phyloP scores from a whole-genome alignment of 305 asterid species.

The Fraxinus nigra region DNA sequence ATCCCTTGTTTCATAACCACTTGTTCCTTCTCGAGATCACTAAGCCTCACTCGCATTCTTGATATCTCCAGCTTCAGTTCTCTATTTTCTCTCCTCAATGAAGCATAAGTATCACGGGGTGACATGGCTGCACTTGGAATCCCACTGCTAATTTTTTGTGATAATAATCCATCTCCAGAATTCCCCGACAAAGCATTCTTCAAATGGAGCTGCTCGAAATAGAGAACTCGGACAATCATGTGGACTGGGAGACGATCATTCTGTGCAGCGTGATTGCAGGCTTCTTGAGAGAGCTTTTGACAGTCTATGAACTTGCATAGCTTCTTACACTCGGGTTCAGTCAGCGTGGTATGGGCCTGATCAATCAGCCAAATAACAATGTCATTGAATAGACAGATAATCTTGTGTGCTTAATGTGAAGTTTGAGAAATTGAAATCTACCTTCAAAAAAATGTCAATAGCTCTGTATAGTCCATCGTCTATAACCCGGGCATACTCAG shows the following conservation, averaged over 20 bases:
- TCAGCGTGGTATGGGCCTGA: conserved; percentile 53
- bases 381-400: background rate
- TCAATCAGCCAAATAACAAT: background rate
- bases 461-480: conserved; percentile 75
- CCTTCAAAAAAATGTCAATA: conserved; percentile 70
- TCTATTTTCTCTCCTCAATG: conserved; percentile 62
- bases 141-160: conserved; percentile 62
- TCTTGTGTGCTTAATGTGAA: background rate
- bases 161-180: conserved; percentile 40
- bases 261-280: conserved; percentile 69
- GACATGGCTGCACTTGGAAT: conserved; percentile 57
- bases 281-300: conserved; percentile 65
- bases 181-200: conserved; percentile 47
- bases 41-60: conserved; percentile 64
- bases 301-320: conserved; percentile 62
- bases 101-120: conserved; percentile 61
- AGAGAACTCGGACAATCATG: conserved; percentile 53
- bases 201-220: conserved; percentile 56
- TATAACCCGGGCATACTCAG: conserved; percentile 68
- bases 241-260: conserved; percentile 64
- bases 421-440: conserved; percentile 18
- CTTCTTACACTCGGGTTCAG: conserved; percentile 52
- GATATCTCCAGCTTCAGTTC: conserved; percentile 68
- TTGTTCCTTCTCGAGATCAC: conserved; percentile 65
- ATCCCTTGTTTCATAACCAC: conserved; percentile 67